These are phyloP conservation scores for Plasmodium chabaudi DNA, from an alignment of 169 alveolate species.

Conservation along the genomic window DNA sequence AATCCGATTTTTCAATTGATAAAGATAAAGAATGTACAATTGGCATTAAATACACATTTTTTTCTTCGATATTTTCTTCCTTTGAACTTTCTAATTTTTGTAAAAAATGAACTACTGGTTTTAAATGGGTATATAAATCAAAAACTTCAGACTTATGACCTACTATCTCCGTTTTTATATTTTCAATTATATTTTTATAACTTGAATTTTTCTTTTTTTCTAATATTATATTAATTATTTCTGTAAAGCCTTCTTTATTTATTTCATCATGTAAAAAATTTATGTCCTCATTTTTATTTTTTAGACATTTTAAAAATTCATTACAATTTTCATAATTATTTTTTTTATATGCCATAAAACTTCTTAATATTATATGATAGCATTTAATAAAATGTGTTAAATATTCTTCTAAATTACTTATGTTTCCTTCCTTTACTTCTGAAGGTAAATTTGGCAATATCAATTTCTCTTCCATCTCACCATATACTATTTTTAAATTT, in stretches of 20 bases:
- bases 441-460: slow-evolving; percentile 51
- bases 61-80: slow-evolving; percentile 37
- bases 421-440: slow-evolving; percentile 50
- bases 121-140: slow-evolving; percentile 61
- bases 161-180: slow-evolving; percentile 51
- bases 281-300: slow-evolving; percentile 51
- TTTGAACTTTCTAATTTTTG: slow-evolving; percentile 58
- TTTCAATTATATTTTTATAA: slow-evolving; percentile 60
- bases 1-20: slow-evolving; percentile 48
- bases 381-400: slow-evolving; percentile 59
- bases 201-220: slow-evolving; percentile 74
- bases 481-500: slow-evolving; percentile 55
- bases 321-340: slow-evolving; percentile 36
- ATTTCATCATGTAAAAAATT: slow-evolving; percentile 47
- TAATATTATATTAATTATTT: slow-evolving; percentile 47
- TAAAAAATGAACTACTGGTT: slow-evolving; percentile 65
- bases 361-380: slow-evolving; percentile 61
- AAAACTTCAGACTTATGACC: slow-evolving; percentile 35
- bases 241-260: slow-evolving; percentile 44
- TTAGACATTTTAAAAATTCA: slow-evolving; percentile 38
- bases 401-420: slow-evolving; percentile 56
- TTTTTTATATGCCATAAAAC: slow-evolving; percentile 57
- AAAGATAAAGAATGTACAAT: slow-evolving; percentile 57
- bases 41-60: slow-evolving; percentile 29
- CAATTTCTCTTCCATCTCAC: slow-evolving; percentile 57